phyloP scores from a whole-genome alignment of 2,329 filamentous ascomycete species.

The Stenocarpella maydis region DNA sequence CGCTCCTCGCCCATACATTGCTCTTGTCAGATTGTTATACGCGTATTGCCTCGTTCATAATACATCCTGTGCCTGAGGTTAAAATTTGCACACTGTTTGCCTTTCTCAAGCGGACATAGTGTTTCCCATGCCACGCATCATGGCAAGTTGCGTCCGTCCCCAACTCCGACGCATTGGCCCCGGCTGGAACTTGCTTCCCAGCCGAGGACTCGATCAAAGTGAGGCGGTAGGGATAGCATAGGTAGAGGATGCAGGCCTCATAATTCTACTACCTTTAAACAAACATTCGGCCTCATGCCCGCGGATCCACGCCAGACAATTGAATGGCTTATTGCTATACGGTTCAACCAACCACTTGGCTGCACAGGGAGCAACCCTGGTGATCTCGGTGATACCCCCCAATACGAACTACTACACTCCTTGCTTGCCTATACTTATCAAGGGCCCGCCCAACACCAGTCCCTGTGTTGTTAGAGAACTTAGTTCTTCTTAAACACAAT shows the following conservation, averaged over 20 bases:
- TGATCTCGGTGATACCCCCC: too few relatives aligned
- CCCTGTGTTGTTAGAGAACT: background rate
- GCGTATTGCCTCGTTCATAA: background rate
- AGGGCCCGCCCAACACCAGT: background rate
- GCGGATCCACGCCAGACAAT: fast-evolving
- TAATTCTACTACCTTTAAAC: background rate
- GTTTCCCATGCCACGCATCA: too few relatives aligned
- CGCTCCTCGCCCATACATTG: background rate
- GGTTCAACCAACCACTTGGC: background rate
- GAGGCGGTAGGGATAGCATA: background rate
- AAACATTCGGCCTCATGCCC: background rate
- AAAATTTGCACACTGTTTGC: background rate
- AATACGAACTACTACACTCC: background rate
- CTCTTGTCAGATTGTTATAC: background rate
- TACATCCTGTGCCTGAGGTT: too few relatives aligned
- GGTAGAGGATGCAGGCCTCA: background rate
- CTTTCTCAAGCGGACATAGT: background rate
- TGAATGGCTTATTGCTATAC: background rate
- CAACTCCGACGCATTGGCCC: background rate
- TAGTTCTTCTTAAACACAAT: background rate
- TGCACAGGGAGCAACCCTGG: too few relatives aligned
- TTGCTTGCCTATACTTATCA: background rate
- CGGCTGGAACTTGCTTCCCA: background rate
- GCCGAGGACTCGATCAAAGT: background rate
- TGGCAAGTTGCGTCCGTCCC: background rate